These are phyloP conservation scores for Thymus mandschuricus DNA, from an alignment of 257 asterid species.

Conservation along the genomic window DNA sequence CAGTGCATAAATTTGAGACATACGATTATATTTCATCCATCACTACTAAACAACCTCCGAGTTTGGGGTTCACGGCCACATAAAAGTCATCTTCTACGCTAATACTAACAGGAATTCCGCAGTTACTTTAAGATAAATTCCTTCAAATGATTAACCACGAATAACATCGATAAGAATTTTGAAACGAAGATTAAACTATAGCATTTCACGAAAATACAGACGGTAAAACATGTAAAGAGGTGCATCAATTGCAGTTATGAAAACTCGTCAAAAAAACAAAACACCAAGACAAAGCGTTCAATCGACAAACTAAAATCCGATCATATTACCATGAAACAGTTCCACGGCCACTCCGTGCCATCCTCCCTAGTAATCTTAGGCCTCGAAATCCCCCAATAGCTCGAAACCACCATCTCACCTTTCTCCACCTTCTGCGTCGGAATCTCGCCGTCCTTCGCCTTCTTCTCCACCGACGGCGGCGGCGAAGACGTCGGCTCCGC, in stretches of 20 bases:
- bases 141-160: neutral
- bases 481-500: constrained; percentile 37
- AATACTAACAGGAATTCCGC: neutral
- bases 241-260: constrained; percentile 7
- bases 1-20: neutral
- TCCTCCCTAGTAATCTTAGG: constrained; percentile 65
- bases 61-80: neutral
- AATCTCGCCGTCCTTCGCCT: constrained; percentile 35
- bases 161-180: neutral
- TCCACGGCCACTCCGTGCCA: constrained; percentile 95
- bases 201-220: neutral
- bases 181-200: neutral
- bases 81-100: constrained; percentile 9
- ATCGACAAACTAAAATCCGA: constrained; percentile 3
- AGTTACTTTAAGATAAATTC: neutral
- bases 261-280: neutral
- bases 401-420: constrained; percentile 50
- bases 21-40: neutral
- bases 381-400: constrained; percentile 86
- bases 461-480: constrained; percentile 40
- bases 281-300: neutral
- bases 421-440: constrained; percentile 42
- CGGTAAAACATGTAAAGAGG: neutral
- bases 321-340: constrained; percentile 82
- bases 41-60: constrained; percentile 1